phyloP scores from a whole-genome alignment of 2,329 filamentous ascomycete genomes.

The Sclerotinia spermophila region DNA sequence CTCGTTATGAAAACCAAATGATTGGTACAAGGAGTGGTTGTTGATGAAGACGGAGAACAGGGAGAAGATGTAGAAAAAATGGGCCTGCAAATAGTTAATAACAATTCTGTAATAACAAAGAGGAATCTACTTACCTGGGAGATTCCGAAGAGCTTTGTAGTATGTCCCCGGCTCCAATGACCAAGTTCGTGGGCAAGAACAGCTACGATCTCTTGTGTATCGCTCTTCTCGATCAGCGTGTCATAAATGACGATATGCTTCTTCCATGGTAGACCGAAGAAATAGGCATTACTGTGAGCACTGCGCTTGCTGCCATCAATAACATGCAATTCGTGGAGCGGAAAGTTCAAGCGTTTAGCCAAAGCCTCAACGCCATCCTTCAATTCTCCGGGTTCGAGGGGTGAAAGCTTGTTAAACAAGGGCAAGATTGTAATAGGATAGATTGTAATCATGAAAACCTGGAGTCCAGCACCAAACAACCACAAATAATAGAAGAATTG shows the following conservation, averaged over 20 bases:
- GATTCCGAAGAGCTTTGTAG: constrained; percentile 84
- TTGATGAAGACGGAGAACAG: constrained; percentile 97
- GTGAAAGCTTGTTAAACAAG: constrained; percentile 96
- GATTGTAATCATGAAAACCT: constrained; percentile 92
- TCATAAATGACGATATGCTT: constrained; percentile 99
- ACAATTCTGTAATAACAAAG: background rate
- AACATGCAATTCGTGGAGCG: constrained; percentile 86
- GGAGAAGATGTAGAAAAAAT: constrained; percentile 94
- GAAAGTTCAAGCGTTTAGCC: constrained; percentile 81
- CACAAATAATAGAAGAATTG: constrained; percentile 98
- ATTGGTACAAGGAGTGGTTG: constrained; percentile 84
- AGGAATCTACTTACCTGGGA: constrained; percentile 58
- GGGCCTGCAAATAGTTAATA: constrained; percentile 55
- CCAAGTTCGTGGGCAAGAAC: constrained; percentile 94
- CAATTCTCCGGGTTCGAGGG: constrained; percentile 79
- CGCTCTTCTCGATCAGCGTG: constrained; percentile 92
- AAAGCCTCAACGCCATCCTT: constrained; percentile 85
- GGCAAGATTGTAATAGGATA: constrained; percentile 94
- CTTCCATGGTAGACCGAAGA: constrained; percentile 98
- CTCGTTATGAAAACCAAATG: constrained; percentile 82
- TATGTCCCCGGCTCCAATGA: constrained; percentile 96
- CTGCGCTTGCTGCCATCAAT: constrained; percentile 90
- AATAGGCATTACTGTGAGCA: constrained; percentile 88
- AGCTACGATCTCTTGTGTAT: constrained; percentile 87
- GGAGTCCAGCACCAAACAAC: constrained; percentile 84